Conservation (phyloP, 768 basidiomycete genomes). For the Suillus cothurnatus region DNA sequence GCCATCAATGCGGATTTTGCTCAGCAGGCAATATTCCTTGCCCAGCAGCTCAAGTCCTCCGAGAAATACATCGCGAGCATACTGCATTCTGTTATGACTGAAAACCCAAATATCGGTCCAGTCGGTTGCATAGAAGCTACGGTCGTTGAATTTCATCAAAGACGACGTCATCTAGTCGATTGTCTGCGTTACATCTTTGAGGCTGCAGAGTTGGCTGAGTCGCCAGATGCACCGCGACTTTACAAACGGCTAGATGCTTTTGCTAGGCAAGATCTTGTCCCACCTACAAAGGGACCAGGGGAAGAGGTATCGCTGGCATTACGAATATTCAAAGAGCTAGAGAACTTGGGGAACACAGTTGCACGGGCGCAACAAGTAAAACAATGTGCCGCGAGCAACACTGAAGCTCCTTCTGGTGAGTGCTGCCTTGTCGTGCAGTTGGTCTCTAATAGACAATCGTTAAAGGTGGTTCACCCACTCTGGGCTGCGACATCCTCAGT, state of each 20-base stretch:
- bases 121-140: constrained; percentile 64
- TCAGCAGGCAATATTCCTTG: constrained; percentile 74
- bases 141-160: constrained; percentile 66
- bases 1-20: constrained; percentile 81
- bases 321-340: constrained; percentile 65
- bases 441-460: background rate
- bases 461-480: constrained; percentile 43
- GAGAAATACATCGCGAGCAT: constrained; percentile 78
- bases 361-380: constrained; percentile 55
- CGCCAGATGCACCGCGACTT: constrained; percentile 46
- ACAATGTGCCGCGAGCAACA: constrained; percentile 62
- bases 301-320: constrained; percentile 49
- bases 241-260: constrained; percentile 57
- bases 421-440: constrained; percentile 40
- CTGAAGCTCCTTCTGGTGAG: constrained; percentile 55
- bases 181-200: constrained; percentile 72
- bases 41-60: constrained; percentile 79
- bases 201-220: constrained; percentile 50
- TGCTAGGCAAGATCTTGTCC: constrained; percentile 56
- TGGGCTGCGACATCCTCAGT: constrained; percentile 69
- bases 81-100: constrained; percentile 61
- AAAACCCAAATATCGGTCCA: constrained; percentile 64
- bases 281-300: constrained; percentile 33
- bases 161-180: constrained; percentile 70
- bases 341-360: constrained; percentile 55